These are phyloP conservation scores for Penicillium capsulatum DNA, from an alignment of 2,329 filamentous ascomycete species.

Conservation along the genomic window DNA sequence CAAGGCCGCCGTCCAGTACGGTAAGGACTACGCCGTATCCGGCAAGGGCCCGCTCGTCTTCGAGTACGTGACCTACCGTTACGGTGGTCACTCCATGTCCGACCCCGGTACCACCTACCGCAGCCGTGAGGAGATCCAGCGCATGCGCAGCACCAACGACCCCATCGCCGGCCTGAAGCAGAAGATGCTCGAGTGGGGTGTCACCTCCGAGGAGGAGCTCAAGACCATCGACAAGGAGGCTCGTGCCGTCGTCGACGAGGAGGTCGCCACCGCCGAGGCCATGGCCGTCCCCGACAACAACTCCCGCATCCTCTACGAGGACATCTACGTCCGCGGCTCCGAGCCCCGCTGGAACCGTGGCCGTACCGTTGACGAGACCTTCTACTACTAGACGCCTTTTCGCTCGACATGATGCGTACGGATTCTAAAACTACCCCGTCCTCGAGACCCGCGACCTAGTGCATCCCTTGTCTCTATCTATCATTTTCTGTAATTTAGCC, in stretches of 20 bases:
- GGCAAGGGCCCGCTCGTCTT: slow-evolving; percentile 92
- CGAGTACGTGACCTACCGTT: slow-evolving; percentile 99
- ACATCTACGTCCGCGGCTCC: slow-evolving; percentile 85
- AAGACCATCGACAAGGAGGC: slow-evolving; percentile 96
- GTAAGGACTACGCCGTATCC: slow-evolving; percentile 75
- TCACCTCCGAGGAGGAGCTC: slow-evolving; percentile 88
- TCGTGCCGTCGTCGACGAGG: slow-evolving; percentile 75
- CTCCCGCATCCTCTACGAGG: slow-evolving; percentile 83
- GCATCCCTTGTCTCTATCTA: slow-evolving; percentile 23
- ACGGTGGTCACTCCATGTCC: slow-evolving; percentile 99
- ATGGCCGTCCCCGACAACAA: slow-evolving; percentile 78
- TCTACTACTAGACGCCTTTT: slow-evolving; percentile 58
- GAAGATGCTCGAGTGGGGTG: slow-evolving; percentile 94
- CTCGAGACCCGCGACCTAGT: slow-evolving; percentile 1
- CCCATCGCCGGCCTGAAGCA: slow-evolving; percentile 97
- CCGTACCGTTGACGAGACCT: slow-evolving; percentile 86
- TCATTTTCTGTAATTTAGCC: slow-evolving; percentile 39
- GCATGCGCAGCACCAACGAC: slow-evolving; percentile 98
- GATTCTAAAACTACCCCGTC: too few relatives aligned
- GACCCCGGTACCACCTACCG: slow-evolving; percentile 99
- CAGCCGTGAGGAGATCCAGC: slow-evolving; percentile 98
- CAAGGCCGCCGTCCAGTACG: slow-evolving; percentile 92
- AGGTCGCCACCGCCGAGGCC: slow-evolving; percentile 84
- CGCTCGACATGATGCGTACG: neutral
- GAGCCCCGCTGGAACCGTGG: slow-evolving; percentile 88